Conservation (phyloP, 805 yeast species). For the Metschnikowia chrysomelidarum region DNA sequence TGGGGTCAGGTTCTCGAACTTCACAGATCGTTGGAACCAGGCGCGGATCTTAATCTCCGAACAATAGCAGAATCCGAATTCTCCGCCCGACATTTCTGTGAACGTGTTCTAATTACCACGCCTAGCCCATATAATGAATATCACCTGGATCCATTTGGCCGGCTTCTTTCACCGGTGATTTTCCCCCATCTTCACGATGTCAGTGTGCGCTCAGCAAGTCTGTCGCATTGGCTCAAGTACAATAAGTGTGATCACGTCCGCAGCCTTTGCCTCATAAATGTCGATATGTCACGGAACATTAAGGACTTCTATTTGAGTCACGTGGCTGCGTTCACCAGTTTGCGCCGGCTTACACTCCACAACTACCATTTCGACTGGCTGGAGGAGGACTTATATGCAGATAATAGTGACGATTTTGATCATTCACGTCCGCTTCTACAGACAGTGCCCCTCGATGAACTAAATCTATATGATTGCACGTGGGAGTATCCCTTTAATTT, state of each 20-base stretch:
- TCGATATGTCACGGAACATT: conserved; percentile 16
- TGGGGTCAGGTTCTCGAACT: conserved; percentile 25
- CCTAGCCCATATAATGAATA: conserved; percentile 21
- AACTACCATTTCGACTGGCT: conserved; percentile 46
- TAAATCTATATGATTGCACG: conserved; percentile 44
- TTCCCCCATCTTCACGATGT: conserved; percentile 26
- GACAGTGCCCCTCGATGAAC: conserved; percentile 15
- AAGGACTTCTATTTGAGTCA: conserved; percentile 45
- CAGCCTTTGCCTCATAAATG: conserved; percentile 28
- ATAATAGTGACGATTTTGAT: too few species aligned
- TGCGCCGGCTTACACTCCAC: conserved; percentile 34
- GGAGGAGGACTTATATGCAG: conserved; percentile 18
- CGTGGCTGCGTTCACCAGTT: conserved; percentile 32
- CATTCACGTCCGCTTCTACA: too few species aligned
- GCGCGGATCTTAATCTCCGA: neutral
- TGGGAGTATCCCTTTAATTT: conserved; percentile 59
- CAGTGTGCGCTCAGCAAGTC: conserved; percentile 31
- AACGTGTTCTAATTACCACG: conserved; percentile 12
- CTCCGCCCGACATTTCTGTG: conserved; percentile 3
- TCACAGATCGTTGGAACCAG: neutral
- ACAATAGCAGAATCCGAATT: too few species aligned
- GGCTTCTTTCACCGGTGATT: conserved; percentile 18
- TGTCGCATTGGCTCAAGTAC: conserved; percentile 44
- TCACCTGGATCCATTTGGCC: conserved; percentile 29
- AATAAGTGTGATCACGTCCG: conserved; percentile 21